phyloP scores from a whole-genome alignment of 192 early-diverging fungal genomes.

The Coemansia erecta region DNA sequence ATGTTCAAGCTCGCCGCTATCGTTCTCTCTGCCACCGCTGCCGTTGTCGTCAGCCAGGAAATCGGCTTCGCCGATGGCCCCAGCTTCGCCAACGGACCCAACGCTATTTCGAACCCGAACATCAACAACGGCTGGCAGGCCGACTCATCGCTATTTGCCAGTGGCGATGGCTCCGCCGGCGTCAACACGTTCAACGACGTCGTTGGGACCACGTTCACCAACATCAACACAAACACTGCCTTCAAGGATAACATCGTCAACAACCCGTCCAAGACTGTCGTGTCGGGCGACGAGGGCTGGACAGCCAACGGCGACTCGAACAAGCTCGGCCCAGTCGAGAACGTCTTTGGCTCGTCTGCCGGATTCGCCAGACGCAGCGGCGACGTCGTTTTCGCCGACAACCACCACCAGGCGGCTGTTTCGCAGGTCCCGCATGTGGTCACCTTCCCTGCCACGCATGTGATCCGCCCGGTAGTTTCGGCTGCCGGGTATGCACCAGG shows the following conservation, averaged over 20 bases:
- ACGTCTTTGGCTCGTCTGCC: conserved; percentile 32
- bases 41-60: conserved; percentile 37
- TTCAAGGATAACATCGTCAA: conserved; percentile 52
- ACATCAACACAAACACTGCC: conserved; percentile 41
- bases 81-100: conserved; percentile 33
- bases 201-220: conserved; percentile 39
- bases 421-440: background rate
- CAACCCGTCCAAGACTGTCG: conserved; percentile 36
- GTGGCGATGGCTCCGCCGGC: conserved; percentile 3
- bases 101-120: conserved; percentile 47
- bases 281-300: conserved; percentile 50
- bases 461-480: conserved; percentile 6
- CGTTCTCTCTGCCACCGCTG: conserved; percentile 24
- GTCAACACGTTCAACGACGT: conserved; percentile 46
- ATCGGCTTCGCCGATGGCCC: conserved; percentile 38
- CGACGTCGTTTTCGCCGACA: conserved; percentile 49
- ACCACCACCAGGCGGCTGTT: conserved; percentile 32
- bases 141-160: conserved; percentile 34
- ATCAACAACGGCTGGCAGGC: conserved; percentile 52
- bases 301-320: conserved; percentile 50
- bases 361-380: conserved; percentile 24
- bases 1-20: conserved; percentile 39
- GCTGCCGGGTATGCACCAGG: conserved; percentile 5
- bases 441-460: conserved; percentile 3
- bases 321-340: conserved; percentile 45